Conservation (phyloP, 805 yeast genomes). For the Kazachstania bromeliacearum region DNA sequence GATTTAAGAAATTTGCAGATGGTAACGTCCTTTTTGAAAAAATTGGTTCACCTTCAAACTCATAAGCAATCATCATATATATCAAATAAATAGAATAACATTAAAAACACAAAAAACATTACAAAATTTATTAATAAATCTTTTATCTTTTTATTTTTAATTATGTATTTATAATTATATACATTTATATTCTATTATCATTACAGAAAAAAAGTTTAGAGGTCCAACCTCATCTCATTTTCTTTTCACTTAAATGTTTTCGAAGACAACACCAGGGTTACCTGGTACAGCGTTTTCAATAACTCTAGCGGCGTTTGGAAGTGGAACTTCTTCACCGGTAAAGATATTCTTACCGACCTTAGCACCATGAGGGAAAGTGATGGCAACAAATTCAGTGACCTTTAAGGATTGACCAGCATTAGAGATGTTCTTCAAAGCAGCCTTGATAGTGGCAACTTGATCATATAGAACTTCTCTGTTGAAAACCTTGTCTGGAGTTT, state of each 20-base stretch:
- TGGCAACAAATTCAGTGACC: conserved; percentile 48
- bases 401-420: conserved; percentile 54
- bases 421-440: conserved; percentile 46
- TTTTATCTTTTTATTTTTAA: background rate
- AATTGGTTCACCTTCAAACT: conserved; percentile 21
- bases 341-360: conserved; percentile 53
- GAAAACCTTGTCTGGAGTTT: conserved; percentile 70
- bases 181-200: background rate
- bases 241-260: conserved; percentile 38
- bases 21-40: conserved; percentile 16
- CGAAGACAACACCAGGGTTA: conserved; percentile 74
- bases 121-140: background rate
- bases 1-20: conserved; percentile 13
- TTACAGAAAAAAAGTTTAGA: background rate
- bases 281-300: conserved; percentile 88
- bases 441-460: conserved; percentile 59
- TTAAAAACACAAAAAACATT: background rate
- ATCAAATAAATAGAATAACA: background rate
- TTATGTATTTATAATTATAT: background rate
- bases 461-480: conserved; percentile 79
- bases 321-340: conserved; percentile 60
- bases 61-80: conserved; percentile 6
- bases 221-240: no score
- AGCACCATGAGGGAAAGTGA: conserved; percentile 56
- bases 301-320: conserved; percentile 53